These are phyloP conservation scores for Chrysosporium keratinophilum DNA, from an alignment of 2,329 filamentous ascomycete genomes.

Conservation along the genomic window DNA sequence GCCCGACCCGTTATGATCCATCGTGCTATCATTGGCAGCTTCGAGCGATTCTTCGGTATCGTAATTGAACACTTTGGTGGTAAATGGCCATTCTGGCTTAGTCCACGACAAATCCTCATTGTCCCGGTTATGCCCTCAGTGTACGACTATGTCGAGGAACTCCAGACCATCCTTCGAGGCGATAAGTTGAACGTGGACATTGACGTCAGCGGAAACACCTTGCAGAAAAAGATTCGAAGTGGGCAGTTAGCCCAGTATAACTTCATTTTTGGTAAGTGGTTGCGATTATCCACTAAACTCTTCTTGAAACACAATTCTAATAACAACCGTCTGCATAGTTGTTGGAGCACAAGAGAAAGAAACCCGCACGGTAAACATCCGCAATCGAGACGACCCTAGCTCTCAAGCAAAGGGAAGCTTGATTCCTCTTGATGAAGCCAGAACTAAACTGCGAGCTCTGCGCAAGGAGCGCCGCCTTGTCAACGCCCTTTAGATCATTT, in stretches of 20 bases:
- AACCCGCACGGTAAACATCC: constrained; percentile 50
- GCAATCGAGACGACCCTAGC: constrained; percentile 52
- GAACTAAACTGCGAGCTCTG: constrained; percentile 42
- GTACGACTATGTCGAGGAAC: constrained; percentile 41
- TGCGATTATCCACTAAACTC: no score
- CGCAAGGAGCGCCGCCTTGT: constrained; percentile 38
- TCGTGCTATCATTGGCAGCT: constrained; percentile 42
- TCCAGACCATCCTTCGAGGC: constrained; percentile 36
- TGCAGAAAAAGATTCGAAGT: constrained; percentile 44
- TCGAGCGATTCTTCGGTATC: constrained; percentile 44
- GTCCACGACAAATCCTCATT: constrained; percentile 41
- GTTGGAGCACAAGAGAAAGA: constrained; percentile 54
- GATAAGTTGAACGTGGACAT: constrained; percentile 41
- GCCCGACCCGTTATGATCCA: constrained; percentile 44
- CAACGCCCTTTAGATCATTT: constrained; percentile 28
- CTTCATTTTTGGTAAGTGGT: constrained; percentile 40
- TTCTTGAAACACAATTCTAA: constrained; percentile 14
- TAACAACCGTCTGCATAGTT: constrained; percentile 31
- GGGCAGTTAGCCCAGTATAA: constrained; percentile 42
- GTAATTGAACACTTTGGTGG: constrained; percentile 43
- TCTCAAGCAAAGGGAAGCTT: constrained; percentile 54
- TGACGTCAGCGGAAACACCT: constrained; percentile 41
- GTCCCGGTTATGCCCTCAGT: constrained; percentile 42
- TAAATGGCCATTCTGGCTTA: constrained; percentile 46
- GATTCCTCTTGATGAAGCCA: constrained; percentile 49